A percentile compares a stretch with the other conserved stretches of the same genome.
Conservation (phyloP, 23 red algal species). For the Agarophyton chilense region DNA sequence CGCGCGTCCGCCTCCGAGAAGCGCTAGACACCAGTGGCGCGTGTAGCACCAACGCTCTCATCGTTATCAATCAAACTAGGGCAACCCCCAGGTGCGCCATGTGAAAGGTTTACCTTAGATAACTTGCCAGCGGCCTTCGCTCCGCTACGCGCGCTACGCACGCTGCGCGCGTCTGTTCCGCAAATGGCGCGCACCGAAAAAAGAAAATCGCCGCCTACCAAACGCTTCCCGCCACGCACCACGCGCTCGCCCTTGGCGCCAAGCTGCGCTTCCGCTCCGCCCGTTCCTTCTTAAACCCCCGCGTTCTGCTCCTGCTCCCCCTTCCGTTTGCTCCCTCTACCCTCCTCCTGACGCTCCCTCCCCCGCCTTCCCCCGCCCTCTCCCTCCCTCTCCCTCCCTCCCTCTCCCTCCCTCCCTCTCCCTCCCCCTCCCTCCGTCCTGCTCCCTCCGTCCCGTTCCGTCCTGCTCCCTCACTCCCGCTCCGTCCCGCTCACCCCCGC, state of each 20-base stretch:
- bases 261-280: background rate
- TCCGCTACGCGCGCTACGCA: background rate
- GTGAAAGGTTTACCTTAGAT: no score
- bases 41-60: no score
- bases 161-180: background rate
- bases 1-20: no score
- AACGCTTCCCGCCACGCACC: background rate
- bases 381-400: background rate
- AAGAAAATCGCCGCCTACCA: background rate
- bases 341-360: background rate
- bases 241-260: background rate
- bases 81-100: no score
- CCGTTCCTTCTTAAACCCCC: background rate
- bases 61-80: no score
- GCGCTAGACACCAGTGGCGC: no score
- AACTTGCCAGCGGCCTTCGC: no score
- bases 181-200: background rate
- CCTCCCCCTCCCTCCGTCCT: background rate
- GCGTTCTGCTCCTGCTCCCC: background rate
- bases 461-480: background rate
- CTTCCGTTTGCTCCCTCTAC: background rate
- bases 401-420: background rate
- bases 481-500: background rate
- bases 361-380: background rate
- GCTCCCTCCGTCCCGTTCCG: background rate